A percentile compares a stretch with the other conserved stretches of the same genome.
Conservation (phyloP, 2,329 filamentous ascomycete species). For the Shiraia sp. region DNA sequence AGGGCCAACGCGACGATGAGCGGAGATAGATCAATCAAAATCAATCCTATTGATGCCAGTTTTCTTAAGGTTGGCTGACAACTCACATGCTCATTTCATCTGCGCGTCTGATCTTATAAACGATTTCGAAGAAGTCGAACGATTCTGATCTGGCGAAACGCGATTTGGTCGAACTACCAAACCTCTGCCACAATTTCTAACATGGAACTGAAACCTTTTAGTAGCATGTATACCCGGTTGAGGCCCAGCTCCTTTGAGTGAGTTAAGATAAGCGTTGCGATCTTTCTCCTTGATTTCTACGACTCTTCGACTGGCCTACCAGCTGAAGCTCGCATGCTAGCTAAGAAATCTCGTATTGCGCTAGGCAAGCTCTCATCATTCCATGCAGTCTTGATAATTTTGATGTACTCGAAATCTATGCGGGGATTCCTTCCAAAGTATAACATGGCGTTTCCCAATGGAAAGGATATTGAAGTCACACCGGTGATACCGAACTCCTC, state of each 20-base stretch:
- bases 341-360: constrained; percentile 24
- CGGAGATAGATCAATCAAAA: no score
- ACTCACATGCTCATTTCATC: no score
- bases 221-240: no score
- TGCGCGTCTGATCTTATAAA: no score
- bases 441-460: constrained; percentile 24
- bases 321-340: constrained; percentile 15
- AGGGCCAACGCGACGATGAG: constrained; percentile 8
- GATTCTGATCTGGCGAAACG: no score
- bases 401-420: constrained; percentile 18
- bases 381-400: constrained; percentile 15
- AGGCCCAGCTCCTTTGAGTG: no score
- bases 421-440: constrained; percentile 17
- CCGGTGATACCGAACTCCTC: constrained; percentile 24
- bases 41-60: no score
- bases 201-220: no score
- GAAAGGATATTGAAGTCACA: constrained; percentile 21
- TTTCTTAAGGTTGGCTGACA: no score
- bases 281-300: not conserved
- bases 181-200: no score
- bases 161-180: no score
- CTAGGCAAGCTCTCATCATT: constrained; percentile 19
- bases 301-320: not conserved
- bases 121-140: no score
- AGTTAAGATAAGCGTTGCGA: not conserved